These are phyloP conservation scores for Euryodendron excelsum DNA, from an alignment of 148 eudicot species.

Conservation along the genomic window DNA sequence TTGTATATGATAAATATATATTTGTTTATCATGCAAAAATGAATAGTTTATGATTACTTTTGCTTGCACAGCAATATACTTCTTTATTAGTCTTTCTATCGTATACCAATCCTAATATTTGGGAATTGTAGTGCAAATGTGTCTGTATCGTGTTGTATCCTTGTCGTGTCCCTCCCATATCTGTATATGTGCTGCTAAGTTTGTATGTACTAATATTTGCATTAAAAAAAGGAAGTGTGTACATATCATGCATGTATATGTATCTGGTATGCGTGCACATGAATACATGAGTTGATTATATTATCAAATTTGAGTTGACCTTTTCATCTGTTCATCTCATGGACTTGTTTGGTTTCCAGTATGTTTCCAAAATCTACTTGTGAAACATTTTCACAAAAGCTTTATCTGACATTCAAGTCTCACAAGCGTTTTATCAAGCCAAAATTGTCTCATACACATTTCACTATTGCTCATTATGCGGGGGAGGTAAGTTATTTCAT, in stretches of 20 bases:
- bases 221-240: no score
- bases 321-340: conserved; percentile 3
- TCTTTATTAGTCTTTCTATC: neutral
- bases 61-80: neutral
- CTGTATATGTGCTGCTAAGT: neutral
- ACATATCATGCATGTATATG: neutral
- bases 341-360: conserved; percentile 47
- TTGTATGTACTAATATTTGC: neutral
- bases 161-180: neutral
- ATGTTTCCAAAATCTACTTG: conserved; percentile 99
- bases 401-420: conserved; percentile 83
- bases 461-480: conserved; percentile 93
- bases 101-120: neutral
- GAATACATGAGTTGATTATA: neutral
- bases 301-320: neutral
- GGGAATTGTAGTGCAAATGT: neutral
- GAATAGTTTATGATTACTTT: neutral
- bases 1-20: neutral
- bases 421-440: conserved; percentile 94
- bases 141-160: neutral
- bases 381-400: conserved; percentile 92
- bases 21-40: neutral
- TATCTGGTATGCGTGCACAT: neutral
- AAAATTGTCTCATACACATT: conserved; percentile 90
- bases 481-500: conserved; percentile 70